phyloP scores from a whole-genome alignment of 2,329 filamentous ascomycete genomes.

The Dactylellina leptospora region DNA sequence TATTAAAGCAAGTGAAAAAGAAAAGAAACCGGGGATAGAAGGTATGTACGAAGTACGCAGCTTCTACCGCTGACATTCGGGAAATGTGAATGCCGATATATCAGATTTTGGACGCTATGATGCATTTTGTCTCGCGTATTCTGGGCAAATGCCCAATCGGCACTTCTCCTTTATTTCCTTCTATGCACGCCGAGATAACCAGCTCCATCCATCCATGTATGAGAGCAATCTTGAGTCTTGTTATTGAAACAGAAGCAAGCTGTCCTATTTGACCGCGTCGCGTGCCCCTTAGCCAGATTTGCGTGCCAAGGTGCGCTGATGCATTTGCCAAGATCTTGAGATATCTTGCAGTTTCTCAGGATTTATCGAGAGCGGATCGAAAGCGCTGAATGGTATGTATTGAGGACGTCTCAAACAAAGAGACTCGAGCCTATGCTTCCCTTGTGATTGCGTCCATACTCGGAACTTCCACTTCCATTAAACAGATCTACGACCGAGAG shows the following conservation, averaged over 20 bases:
- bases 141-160: background rate
- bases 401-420: too few species aligned
- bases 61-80: slow-evolving; percentile 1
- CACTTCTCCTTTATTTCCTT: slow-evolving; percentile 11
- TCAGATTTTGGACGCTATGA: background rate
- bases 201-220: slow-evolving; percentile 1
- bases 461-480: too few species aligned
- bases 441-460: too few species aligned
- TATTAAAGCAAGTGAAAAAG: background rate
- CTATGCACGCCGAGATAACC: background rate
- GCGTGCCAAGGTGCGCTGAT: background rate
- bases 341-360: too few species aligned
- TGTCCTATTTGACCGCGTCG: slow-evolving; percentile 18
- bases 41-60: background rate
- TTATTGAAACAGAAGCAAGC: slow-evolving; percentile 14
- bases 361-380: background rate
- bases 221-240: background rate
- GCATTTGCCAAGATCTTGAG: background rate
- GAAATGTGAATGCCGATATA: background rate
- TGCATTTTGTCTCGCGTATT: too few species aligned
- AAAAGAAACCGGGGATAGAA: background rate
- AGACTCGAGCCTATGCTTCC: too few species aligned
- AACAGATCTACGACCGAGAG: background rate
- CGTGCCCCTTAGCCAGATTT: slow-evolving; percentile 32
- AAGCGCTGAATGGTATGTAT: background rate